Base-by-base conservation (phyloP, 2,329 filamentous ascomycete genomes). In the Microsporum ferrugineum region DNA sequence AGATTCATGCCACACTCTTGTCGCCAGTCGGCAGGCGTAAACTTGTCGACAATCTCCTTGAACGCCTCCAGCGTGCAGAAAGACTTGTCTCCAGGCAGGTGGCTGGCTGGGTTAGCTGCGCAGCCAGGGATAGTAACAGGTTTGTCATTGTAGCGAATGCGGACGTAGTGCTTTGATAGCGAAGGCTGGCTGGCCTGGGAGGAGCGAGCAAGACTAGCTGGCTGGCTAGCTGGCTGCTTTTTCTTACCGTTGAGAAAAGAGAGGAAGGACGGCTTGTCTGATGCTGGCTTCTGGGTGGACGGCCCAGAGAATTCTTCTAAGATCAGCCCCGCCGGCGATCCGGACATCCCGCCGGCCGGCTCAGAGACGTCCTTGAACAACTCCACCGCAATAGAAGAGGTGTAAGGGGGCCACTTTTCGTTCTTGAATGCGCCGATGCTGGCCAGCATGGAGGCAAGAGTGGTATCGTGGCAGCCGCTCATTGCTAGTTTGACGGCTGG, bases 21-120 rank as follows among this genome's bases (percentile, higher is more conserved):
- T 69, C 82, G 83, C 92, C 91, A 97, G 71, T 91, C 82, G 62
- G 78, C 77, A 0, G 94, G 94, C 1, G 89, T 94, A 71, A 88
- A 95, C 69, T 89, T 90, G 75, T 97, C 92, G 1, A 94, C 90
- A 60, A 96, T 89, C 58, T 84, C 79, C 75, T 97, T 97, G 80
- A 99, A 99, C 0, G 92, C 90, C 61, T 88, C 84, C 68, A 99
- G 75, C 0, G 92, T 97, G 75, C 94, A 99, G 69, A 97, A 92
- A 31, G 84, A 88, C 67, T 91, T 86, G 67, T 97, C 88, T 0
- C 90, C 90, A 0, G 89, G 83, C 2, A 96, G 79, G 74, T 99
- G 94, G 63, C 91, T 95, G 5, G 90, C 89, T 0, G 79, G 74
- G 7, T 80, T 75, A 66, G 82, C 84, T 10, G 73, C 74, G 73